Evolutionary conservation across 1,284 basidiomycete species (phyloP).

Genomic region (Tilletia horrida): DNA sequence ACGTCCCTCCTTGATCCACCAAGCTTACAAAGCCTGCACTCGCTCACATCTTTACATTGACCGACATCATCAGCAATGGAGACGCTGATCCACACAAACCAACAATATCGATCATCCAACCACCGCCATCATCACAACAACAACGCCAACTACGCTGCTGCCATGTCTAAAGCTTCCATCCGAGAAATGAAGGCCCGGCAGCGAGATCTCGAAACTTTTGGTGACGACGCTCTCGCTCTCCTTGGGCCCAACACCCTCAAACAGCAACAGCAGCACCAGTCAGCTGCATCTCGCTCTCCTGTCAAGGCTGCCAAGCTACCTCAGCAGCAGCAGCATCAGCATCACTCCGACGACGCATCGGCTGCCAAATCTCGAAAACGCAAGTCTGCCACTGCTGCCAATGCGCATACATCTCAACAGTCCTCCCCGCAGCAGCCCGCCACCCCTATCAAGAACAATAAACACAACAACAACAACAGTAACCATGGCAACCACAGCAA

Average conservation of each 20-base stretch:
- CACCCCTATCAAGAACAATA: too few relatives aligned
- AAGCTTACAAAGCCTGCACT: not conserved
- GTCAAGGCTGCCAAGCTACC: not conserved
- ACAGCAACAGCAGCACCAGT: not conserved
- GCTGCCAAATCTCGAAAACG: not conserved
- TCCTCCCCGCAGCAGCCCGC: too few relatives aligned
- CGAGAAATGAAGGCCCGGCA: constrained; percentile 10
- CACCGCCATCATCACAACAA: not conserved
- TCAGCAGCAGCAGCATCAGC: not conserved
- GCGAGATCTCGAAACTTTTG: constrained; percentile 12
- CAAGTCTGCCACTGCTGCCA: not conserved
- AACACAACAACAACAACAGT: too few relatives aligned
- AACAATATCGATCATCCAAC: not conserved
- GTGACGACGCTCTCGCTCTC: constrained; percentile 7
- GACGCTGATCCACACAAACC: constrained; percentile 11
- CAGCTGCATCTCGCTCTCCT: too few relatives aligned
- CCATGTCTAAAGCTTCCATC: not conserved
- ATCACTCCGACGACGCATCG: not conserved
- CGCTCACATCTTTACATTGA: not conserved
- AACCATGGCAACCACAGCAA: too few relatives aligned
- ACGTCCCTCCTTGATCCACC: too few relatives aligned
- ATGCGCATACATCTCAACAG: too few relatives aligned
- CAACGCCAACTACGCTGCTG: not conserved
- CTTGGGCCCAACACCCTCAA: constrained; percentile 4
- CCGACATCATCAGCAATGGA: not conserved